Conservation (phyloP, 805 yeast genomes). For the Cyberlindnera americana region DNA sequence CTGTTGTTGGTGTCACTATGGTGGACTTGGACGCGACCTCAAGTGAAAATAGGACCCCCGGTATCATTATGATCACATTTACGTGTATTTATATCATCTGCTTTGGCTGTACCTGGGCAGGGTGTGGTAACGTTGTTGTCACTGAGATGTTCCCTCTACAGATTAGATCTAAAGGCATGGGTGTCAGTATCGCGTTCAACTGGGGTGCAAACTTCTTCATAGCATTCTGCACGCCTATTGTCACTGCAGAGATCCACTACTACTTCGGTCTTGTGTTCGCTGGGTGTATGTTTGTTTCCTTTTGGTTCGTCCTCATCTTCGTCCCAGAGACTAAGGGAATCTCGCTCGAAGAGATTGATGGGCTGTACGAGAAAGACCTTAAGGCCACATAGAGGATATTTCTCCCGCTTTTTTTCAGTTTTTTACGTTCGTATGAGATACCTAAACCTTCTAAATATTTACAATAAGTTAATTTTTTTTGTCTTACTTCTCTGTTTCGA, state of each 20-base stretch:
- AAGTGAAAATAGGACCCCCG: conserved; percentile 35
- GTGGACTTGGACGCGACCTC: conserved; percentile 31
- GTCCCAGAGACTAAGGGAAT: conserved; percentile 80
- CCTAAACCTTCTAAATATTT: too few species aligned
- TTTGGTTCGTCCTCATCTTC: conserved; percentile 48
- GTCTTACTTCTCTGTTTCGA: too few species aligned
- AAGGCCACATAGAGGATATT: conserved; percentile 3
- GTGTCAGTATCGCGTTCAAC: conserved; percentile 55
- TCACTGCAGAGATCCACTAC: conserved; percentile 54
- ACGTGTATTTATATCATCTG: conserved; percentile 48
- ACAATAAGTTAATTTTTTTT: too few species aligned
- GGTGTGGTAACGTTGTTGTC: conserved; percentile 43
- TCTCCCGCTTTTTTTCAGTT: too few species aligned
- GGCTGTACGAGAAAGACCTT: conserved; percentile 38
- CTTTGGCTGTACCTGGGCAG: conserved; percentile 59
- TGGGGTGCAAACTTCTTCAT: conserved; percentile 50
- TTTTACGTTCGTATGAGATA: too few species aligned
- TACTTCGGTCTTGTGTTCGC: conserved; percentile 54
- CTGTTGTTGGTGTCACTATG: conserved; percentile 40
- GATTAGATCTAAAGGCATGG: conserved; percentile 52
- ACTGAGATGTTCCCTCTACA: conserved; percentile 52
- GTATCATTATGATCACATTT: conserved; percentile 50
- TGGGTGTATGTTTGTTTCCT: conserved; percentile 41
- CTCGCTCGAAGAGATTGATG: conserved; percentile 75
- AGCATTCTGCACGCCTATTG: conserved; percentile 59